These are phyloP conservation scores for Botrytis cinerea DNA, from an alignment of 2,329 filamentous ascomycete genomes.

Conservation along the genomic window DNA sequence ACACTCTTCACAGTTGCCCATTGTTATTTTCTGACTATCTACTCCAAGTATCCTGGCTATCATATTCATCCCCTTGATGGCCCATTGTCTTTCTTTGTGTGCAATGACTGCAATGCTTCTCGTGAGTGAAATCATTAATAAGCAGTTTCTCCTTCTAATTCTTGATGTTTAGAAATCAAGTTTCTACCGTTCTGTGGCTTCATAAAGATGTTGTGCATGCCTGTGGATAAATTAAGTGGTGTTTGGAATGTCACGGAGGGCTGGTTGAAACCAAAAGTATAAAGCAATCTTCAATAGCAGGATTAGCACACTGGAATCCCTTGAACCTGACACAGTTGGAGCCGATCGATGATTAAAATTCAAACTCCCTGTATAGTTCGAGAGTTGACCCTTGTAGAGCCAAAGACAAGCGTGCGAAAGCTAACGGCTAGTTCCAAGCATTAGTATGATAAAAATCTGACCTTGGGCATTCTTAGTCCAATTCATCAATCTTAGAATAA, in stretches of 20 bases:
- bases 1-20: background rate
- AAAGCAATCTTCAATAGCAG: background rate
- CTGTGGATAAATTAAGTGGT: background rate
- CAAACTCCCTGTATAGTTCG: no score
- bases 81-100: background rate
- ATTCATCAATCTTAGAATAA: no score
- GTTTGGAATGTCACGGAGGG: background rate
- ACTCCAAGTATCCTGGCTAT: background rate
- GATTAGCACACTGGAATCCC: background rate
- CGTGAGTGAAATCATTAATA: background rate
- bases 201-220: background rate
- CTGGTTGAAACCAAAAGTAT: background rate
- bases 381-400: no score
- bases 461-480: no score
- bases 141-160: background rate
- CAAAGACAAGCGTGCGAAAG: no score
- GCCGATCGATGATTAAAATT: no score
- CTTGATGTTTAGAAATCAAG: background rate
- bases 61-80: background rate
- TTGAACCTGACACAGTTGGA: background rate
- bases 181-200: background rate
- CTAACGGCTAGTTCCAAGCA: no score
- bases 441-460: no score
- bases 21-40: background rate
- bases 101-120: background rate